These are phyloP conservation scores for Fonsecaea monophora DNA, from an alignment of 2,329 filamentous ascomycete species.

Conservation along the genomic window DNA sequence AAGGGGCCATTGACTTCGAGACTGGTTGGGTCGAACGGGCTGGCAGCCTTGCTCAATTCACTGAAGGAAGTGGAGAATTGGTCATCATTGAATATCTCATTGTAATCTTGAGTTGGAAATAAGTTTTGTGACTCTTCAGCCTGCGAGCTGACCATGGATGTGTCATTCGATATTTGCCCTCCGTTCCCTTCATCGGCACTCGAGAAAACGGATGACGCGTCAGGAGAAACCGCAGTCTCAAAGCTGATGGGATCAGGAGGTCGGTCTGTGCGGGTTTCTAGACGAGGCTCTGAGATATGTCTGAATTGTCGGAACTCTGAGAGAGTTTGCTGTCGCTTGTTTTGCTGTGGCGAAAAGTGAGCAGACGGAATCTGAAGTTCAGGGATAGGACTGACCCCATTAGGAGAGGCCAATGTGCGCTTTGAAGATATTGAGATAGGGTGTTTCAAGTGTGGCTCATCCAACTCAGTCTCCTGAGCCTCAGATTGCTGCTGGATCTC, in stretches of 20 bases:
- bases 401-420: conserved; percentile 22
- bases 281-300: not conserved
- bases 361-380: not conserved
- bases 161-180: conserved; percentile 17
- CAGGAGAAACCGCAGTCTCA: conserved; percentile 23
- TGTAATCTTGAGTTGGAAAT: conserved; percentile 33
- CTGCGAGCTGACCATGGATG: conserved; percentile 22
- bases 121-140: conserved; percentile 25
- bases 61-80: conserved; percentile 25
- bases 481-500: not conserved
- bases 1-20: conserved; percentile 49
- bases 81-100: conserved; percentile 29
- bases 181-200: conserved; percentile 8
- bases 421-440: conserved; percentile 21
- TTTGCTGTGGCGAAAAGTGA: conserved; percentile 22
- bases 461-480: not conserved
- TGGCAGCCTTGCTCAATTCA: conserved; percentile 4
- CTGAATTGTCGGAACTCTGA: conserved; percentile 2
- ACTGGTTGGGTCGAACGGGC: conserved; percentile 25
- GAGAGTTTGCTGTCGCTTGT: conserved; percentile 28
- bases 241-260: conserved; percentile 19
- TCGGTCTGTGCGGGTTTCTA: not conserved
- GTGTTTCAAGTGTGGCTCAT: conserved; percentile 29
- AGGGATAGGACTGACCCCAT: conserved; percentile 18
- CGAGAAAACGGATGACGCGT: conserved; percentile 28